Evolutionary conservation across 441 rosid species (phyloP), one percentile per base, ranked within the genome.

Genomic region (Gossypium davidsonii): DNA sequence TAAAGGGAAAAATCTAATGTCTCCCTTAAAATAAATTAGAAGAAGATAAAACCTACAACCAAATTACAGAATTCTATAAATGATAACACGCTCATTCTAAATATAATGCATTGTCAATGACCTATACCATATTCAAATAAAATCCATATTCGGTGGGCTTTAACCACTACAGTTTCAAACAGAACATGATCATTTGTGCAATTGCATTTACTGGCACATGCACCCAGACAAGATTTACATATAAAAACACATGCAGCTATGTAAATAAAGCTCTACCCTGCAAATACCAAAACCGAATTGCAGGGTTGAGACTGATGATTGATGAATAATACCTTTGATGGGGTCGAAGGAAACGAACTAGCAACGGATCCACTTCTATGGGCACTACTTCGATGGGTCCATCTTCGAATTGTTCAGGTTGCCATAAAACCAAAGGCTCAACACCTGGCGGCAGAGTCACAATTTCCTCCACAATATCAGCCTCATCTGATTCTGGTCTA

Each of bases 401-500:
- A 73, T 77, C 82, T 61, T 85, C 88, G 28, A 78, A 61, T 69
- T 86, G 89, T 49, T 88, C 96, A 63, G 90, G 84, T 78, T 88
- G 93, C 99, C 98, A 93, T 81, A 95, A 61, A 72, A 95, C 84
- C 82, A 95, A 77, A 56, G 97, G 97, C 39, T 90, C 96, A 74
- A 93, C 63, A 23, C 91, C 99, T 20, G 96, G 96, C 44, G 97
- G 97, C 74, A 95, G 84, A 76, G 73, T 70, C 71, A 89, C 80
- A 78, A 73, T 82, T 78, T 90, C 97, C 81, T 85, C 90, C 73
- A 59, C 89, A 23, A 48, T 85, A 18, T 82, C 86, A 65, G 58
- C 81, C 70, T 76, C 89, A 4, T 56, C 69, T 14, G 63, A 58
- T 25, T 58, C 62, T 61, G 59, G 46, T 44, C 72, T 64, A 0